Conservation (phyloP, 2,329 filamentous ascomycete genomes). For the Exophiala viscosa region DNA sequence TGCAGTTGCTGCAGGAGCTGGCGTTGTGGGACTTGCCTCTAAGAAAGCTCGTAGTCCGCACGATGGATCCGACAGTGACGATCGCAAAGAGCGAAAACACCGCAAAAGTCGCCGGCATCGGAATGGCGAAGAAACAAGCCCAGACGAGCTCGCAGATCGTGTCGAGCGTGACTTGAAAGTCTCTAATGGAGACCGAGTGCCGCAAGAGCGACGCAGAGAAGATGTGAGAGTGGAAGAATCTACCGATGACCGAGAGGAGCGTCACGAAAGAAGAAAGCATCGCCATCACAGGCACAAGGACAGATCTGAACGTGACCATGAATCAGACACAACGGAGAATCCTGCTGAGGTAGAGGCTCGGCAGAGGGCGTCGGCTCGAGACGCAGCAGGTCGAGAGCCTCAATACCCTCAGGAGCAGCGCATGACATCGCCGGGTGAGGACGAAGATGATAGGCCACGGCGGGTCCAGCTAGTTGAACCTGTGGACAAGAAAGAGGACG, state of each 20-base stretch:
- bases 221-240: constrained; percentile 11
- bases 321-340: constrained; percentile 21
- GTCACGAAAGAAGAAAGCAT: constrained; percentile 16
- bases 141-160: constrained; percentile 17
- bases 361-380: constrained; percentile 16
- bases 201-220: constrained; percentile 13
- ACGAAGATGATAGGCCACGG: constrained; percentile 25
- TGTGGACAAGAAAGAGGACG: constrained; percentile 62
- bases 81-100: constrained; percentile 21
- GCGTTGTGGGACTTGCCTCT: constrained; percentile 16
- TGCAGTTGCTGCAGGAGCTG: constrained; percentile 23
- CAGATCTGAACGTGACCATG: constrained; percentile 11
- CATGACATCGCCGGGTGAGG: constrained; percentile 24
- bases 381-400: constrained; percentile 9
- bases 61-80: constrained; percentile 25
- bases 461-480: constrained; percentile 60
- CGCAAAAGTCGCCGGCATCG: constrained; percentile 20
- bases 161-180: constrained; percentile 18
- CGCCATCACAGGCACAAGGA: constrained; percentile 18
- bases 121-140: constrained; percentile 13
- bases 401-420: constrained; percentile 13
- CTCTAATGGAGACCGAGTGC: constrained; percentile 13
- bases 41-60: constrained; percentile 18
- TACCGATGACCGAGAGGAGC: constrained; percentile 12
- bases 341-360: constrained; percentile 14